Evolutionary conservation across 176 grass and related monocot species (phyloP).

Genomic region (Chloris gayana): DNA sequence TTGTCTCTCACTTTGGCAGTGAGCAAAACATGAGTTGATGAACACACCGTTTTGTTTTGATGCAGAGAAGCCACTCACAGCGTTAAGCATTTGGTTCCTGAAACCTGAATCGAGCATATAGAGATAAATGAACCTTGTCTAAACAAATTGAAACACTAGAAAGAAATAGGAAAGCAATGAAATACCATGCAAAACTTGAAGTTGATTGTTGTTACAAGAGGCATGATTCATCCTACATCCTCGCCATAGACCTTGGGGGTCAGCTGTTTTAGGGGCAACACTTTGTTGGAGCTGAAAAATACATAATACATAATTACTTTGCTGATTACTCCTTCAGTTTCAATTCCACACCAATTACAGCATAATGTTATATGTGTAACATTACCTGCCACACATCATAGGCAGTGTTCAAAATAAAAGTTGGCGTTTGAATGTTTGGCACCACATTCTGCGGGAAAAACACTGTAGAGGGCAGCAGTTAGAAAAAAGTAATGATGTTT

Average conservation of each 20-base stretch:
- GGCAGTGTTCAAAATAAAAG: conserved; percentile 92
- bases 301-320: background rate
- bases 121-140: conserved; percentile 2
- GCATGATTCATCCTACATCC: conserved; percentile 74
- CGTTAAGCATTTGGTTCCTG: conserved; percentile 85
- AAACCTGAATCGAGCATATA: conserved; percentile 59
- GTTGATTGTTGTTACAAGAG: conserved; percentile 67
- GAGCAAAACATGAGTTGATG: conserved; percentile 98
- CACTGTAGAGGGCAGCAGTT: conserved; percentile 63
- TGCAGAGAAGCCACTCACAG: conserved; percentile 63
- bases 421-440: conserved; percentile 68
- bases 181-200: conserved; percentile 84
- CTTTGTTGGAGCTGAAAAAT: conserved; percentile 82
- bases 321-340: background rate
- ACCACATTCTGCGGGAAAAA: conserved; percentile 88
- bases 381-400: conserved; percentile 98
- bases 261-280: conserved; percentile 70
- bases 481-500: conserved; percentile 1
- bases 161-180: background rate
- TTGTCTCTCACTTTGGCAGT: conserved; percentile 90
- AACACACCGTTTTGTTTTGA: conserved; percentile 78
- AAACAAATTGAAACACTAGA: background rate
- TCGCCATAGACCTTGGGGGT: conserved; percentile 68
- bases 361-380: background rate
- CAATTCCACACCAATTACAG: background rate